Percentiles rank a stretch among this genome's conserved stretches.
Evolutionary conservation across 106 monocot species (phyloP).

Genomic region (Agapanthus africanus): DNA sequence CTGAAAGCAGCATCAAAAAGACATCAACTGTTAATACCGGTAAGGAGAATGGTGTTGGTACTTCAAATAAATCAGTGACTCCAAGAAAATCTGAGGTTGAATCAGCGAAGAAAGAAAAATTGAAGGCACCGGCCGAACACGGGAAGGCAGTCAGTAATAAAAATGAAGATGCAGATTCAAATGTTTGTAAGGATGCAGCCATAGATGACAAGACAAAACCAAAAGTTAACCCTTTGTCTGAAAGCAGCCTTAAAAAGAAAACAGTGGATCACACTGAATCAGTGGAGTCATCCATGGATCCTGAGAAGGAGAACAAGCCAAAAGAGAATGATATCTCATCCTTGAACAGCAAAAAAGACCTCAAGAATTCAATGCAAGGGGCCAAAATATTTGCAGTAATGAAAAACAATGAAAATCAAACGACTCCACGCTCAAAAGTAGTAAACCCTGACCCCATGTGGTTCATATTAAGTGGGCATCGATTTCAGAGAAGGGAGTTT

Average conservation of each 20-base stretch:
- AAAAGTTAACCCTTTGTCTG: slow-evolving; percentile 2
- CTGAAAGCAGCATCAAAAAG: too few relatives aligned
- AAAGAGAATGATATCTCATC: slow-evolving; percentile 12
- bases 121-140: not conserved
- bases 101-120: slow-evolving; percentile 12
- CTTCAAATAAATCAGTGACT: slow-evolving; percentile 7
- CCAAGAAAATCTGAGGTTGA: slow-evolving; percentile 1
- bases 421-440: not conserved
- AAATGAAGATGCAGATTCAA: not conserved
- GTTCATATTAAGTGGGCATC: slow-evolving; percentile 84
- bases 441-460: slow-evolving; percentile 25
- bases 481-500: slow-evolving; percentile 75
- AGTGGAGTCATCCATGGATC: slow-evolving; percentile 29
- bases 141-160: not conserved
- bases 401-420: slow-evolving; percentile 2
- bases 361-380: not conserved
- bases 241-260: slow-evolving; percentile 10
- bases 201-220: slow-evolving; percentile 13
- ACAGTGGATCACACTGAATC: slow-evolving; percentile 1
- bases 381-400: not conserved
- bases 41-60: slow-evolving; percentile 1
- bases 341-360: slow-evolving; percentile 54
- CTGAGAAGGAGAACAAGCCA: slow-evolving; percentile 66
- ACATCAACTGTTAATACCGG: too few relatives aligned
- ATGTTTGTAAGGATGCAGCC: not conserved